phyloP scores from a whole-genome alignment of 345 rosid genomes.

The Erucastrum elatum region DNA sequence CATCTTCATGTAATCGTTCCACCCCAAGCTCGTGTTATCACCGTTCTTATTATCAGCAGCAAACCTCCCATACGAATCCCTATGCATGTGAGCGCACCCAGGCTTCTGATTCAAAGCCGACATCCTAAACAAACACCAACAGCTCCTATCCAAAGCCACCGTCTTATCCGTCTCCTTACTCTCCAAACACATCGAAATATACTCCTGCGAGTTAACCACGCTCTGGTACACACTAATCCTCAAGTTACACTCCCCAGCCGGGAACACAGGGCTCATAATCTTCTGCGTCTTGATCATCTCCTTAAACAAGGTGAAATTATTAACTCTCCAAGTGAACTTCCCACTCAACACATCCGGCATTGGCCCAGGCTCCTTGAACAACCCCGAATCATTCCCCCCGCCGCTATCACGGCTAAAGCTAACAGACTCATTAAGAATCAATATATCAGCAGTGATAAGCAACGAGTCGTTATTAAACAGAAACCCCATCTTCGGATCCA shows the following conservation, averaged over 20 bases:
- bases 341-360: constrained; percentile 88
- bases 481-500: constrained; percentile 84
- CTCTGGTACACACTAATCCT: constrained; percentile 95
- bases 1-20: constrained; percentile 99
- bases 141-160: constrained; percentile 66
- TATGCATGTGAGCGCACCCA: constrained; percentile 85
- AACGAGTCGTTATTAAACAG: constrained; percentile 68
- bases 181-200: constrained; percentile 96
- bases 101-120: constrained; percentile 89
- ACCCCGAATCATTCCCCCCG: constrained; percentile 55
- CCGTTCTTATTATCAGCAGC: constrained; percentile 94
- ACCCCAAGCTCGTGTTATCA: constrained; percentile 93
- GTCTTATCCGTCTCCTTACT: constrained; percentile 91
- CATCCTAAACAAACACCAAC: constrained; percentile 99
- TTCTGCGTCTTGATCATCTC: constrained; percentile 98
- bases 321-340: constrained; percentile 95
- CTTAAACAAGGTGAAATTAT: constrained; percentile 90
- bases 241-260: constrained; percentile 93
- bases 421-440: constrained; percentile 83
- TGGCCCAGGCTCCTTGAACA: constrained; percentile 53
- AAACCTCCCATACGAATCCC: constrained; percentile 91
- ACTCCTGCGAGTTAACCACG: constrained; percentile 76
- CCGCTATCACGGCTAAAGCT: constrained; percentile 78
- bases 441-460: constrained; percentile 83
- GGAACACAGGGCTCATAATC: constrained; percentile 98